Evolutionary conservation across 2,329 filamentous ascomycete genomes (phyloP).

Genomic region (Paecilomyces dactylethromorphus): DNA sequence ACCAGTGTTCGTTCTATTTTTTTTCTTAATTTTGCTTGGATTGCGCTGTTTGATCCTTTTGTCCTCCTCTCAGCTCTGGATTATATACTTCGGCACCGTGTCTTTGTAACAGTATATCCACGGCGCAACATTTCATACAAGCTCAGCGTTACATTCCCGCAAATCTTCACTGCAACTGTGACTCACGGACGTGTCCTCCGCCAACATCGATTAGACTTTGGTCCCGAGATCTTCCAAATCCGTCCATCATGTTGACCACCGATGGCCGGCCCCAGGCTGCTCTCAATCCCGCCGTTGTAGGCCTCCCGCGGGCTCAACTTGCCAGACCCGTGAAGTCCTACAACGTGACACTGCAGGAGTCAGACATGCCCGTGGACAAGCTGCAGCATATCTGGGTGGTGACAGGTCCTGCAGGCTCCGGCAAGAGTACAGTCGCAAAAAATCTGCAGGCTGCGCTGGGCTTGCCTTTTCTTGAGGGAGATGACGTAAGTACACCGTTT

Average conservation of each 20-base stretch:
- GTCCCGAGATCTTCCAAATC: conserved; percentile 2
- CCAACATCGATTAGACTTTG: conserved; percentile 6
- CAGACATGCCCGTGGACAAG: conserved; percentile 1
- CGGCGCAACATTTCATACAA: background rate
- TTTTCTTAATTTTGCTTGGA: background rate
- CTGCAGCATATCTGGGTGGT: conserved; percentile 72
- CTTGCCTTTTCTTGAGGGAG: conserved; percentile 69
- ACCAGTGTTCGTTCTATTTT: conserved; percentile 2
- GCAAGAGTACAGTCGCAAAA: conserved; percentile 69
- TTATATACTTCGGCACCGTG: background rate
- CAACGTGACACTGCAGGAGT: background rate
- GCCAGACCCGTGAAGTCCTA: background rate
- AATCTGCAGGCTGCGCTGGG: conserved; percentile 56
- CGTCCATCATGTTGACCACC: conserved; percentile 32
- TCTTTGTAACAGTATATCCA: background rate
- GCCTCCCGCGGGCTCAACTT: background rate
- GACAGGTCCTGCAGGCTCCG: conserved; percentile 71
- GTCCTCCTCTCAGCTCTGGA: background rate
- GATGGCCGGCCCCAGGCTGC: conserved; percentile 27
- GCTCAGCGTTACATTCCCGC: background rate
- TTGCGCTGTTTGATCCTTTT: background rate
- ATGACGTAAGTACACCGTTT: conserved; percentile 54
- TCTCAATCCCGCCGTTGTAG: conserved; percentile 6
- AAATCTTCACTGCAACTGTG: conserved; percentile 2
- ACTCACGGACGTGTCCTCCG: conserved; percentile 14